Base-by-base conservation (phyloP, 1,284 basidiomycete species). In the Chalciporus sp. region DNA sequence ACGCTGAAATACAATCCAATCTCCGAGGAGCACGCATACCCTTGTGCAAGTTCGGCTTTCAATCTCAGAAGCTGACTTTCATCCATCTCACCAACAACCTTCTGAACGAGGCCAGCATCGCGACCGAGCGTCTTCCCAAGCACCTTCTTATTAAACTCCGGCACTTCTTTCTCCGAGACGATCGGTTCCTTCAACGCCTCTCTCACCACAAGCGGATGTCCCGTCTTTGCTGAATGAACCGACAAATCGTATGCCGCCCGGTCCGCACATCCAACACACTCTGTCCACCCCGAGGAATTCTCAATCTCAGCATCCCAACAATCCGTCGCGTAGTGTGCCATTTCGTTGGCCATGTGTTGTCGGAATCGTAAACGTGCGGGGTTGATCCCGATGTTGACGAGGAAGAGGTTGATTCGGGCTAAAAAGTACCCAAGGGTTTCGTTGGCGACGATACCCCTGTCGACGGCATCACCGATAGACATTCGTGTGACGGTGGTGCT, bases 231-330 rank as follows among this genome's bases (percentile, higher is more conserved):
- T 47, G 77, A 72, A 58, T 80, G 84, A 62, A 90, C 88, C 28
- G 76, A 78, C 61, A 91, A 69, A 69, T 99, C 97, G 74, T 98
- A 99, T 28, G 97, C 97, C 10, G 94, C 93, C 52, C 97, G 89
- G 75, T 99, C 96, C 44, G 97, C 96, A 74, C 97, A 99, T n/a
- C 96, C 97, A 48, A 98, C 95, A 72, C 96, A 99, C 76, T 99
- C 97, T 57, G 94, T 96, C 97, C 97, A 99, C 49, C 96, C 96
- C 64, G 88, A 90, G 45, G 92, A 91, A 52, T 93, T 95, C 65
- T 95, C 83, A 61, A 99, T 98, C 78, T 99, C 96, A 55, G 95
- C 95, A 71, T 99, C 96, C 96, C 96, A 99, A 76, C 96, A 99
- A 76, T 99, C 96, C 29, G 94, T 85, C 54, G 96, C 96, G 72